Evolutionary conservation across 768 basidiomycete genomes (phyloP), one percentile per base, ranked within the genome.

Genomic region (Boletus barrowsii): DNA sequence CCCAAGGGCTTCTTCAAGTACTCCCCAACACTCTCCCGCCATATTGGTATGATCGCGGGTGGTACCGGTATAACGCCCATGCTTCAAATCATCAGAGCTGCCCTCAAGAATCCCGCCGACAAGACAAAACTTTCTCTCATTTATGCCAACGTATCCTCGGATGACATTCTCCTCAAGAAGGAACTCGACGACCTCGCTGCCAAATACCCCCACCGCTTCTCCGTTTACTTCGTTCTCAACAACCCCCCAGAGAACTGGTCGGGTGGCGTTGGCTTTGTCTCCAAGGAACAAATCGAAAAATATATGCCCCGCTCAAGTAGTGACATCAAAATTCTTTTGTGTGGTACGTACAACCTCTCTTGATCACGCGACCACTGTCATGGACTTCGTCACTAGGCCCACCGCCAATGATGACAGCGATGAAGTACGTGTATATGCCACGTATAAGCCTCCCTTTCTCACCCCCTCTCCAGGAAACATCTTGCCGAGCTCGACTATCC

Each of bases 31-130:
- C 76, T 94, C 42, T 81, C 87, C n/a, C 76, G 77, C 60, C 85
- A 89, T 64, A 75, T 99, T 53, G 88, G 92, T 67, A 95, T 99
- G 95, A 97, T 99, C 64, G 94, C 95, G 15, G 97, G 97, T 45
- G 97, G 97, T 36, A 98, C 97, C 3, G 97, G 97, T 52, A 96
- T 99, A 71, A 96, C 97, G 0, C 97, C 97, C 66, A 98, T 98
- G 96, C 86, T 97, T 64, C 96, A 99, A 70, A 91, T 99, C 78
- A 88, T 98, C 73, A 88, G 90, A 57, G 90, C 95, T n/a, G 83
- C 87, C 13, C 82, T 98, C 68, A 87, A 89, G 72, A 93, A 94
- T 72, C 85, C 91, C n/a, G 68, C 74, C 42, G 97, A 99, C 79
- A 76, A 68, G 57, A 98, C 96, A 39, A 83, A 79, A 61, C 72